phyloP scores from a whole-genome alignment of 2,329 filamentous ascomycete species.

The Didymosphaeria variabile region DNA sequence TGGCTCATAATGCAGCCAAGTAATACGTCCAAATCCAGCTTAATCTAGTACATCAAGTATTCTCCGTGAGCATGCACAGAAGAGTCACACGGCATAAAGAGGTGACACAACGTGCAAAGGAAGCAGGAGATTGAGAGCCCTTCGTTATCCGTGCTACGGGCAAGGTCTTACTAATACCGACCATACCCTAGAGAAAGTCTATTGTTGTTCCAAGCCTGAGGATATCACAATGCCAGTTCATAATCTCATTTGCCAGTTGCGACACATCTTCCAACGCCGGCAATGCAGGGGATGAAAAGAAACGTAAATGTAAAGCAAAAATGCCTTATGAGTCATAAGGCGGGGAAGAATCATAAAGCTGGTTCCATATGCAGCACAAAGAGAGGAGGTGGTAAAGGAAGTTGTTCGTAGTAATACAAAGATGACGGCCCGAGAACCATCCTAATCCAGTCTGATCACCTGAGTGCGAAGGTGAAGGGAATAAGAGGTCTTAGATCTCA shows the following conservation, averaged over 20 bases:
- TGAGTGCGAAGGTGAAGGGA: neutral
- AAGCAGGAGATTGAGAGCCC: neutral
- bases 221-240: slow-evolving; percentile 1
- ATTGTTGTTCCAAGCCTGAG: neutral
- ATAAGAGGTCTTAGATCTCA: neutral
- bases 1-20: neutral
- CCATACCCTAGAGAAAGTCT: slow-evolving; percentile 4
- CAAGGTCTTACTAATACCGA: neutral
- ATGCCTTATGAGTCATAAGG: neutral
- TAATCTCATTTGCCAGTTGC: neutral
- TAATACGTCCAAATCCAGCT: neutral
- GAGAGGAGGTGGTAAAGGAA: neutral
- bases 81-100: neutral
- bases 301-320: slow-evolving; percentile 6
- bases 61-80: neutral
- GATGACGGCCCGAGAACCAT: neutral
- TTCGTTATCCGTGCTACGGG: slow-evolving; percentile 1
- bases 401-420: slow-evolving; percentile 14
- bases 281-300: slow-evolving; percentile 3
- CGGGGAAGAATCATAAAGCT: slow-evolving; percentile 8
- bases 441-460: neutral
- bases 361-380: slow-evolving; percentile 11
- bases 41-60: neutral
- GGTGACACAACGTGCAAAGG: neutral
- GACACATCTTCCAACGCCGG: slow-evolving; percentile 6